Conservation (phyloP, 257 asterid species). For the Rubia yunnanensis region DNA sequence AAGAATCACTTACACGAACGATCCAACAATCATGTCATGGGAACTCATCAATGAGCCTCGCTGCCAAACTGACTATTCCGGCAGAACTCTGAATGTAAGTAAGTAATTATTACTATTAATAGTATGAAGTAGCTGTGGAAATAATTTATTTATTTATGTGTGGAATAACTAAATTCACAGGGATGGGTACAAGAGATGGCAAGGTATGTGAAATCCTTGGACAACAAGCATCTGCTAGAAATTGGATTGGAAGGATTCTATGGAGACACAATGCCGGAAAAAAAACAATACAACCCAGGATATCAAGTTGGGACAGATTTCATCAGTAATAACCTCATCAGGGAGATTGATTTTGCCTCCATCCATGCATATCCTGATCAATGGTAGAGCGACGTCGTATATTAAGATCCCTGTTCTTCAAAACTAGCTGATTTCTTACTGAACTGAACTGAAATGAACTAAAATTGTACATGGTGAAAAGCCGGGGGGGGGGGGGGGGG, state of each 20-base stretch:
- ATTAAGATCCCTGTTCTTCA: too few species aligned
- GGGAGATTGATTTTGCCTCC: constrained; percentile 45
- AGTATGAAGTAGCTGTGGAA: too few species aligned
- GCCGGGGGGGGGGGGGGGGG: too few species aligned
- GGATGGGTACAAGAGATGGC: constrained; percentile 50
- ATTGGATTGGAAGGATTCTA: constrained; percentile 66
- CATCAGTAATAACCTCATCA: constrained; percentile 31
- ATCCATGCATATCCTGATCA: constrained; percentile 61
- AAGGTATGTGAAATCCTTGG: constrained; percentile 40
- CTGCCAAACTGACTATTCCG: constrained; percentile 57
- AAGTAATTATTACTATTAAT: too few species aligned
- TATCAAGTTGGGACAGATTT: constrained; percentile 50
- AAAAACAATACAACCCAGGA: constrained; percentile 43
- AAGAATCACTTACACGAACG: constrained; percentile 40
- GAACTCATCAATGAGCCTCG: constrained; percentile 93
- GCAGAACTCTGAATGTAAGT: constrained; percentile 48
- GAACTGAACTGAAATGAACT: too few species aligned
- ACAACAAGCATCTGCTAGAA: constrained; percentile 39
- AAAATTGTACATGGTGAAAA: too few species aligned
- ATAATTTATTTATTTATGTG: too few species aligned
- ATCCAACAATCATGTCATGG: constrained; percentile 83
- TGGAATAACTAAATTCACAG: constrained; percentile 5
- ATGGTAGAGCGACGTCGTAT: too few species aligned
- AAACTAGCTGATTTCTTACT: too few species aligned
- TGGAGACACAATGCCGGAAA: constrained; percentile 39